Base-by-base conservation (phyloP, 2,329 filamentous ascomycete species). In the Neoascochyta sp. region DNA sequence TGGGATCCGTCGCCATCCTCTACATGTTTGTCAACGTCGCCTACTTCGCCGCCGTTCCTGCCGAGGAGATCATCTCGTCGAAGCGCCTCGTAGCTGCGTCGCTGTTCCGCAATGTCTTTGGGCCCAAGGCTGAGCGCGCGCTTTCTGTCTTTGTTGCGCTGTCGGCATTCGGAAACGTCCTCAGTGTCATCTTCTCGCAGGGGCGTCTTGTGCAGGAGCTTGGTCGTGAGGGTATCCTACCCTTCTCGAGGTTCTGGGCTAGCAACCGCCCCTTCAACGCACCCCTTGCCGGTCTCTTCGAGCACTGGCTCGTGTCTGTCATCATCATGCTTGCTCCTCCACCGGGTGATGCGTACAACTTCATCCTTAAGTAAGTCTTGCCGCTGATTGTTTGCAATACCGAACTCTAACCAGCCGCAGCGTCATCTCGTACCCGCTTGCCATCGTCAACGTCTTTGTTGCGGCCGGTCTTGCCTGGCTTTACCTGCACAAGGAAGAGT, bases 21-120 rank as follows among this genome's bases (percentile, higher is more conserved):
- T 84, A 83, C 63, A 77, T 82, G 65, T 68, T 83, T 11, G 73
- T 74, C 54, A 83, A 83, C 61, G 71, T 83, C 24, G 74, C 80
- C 29, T 83, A 82, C 61, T 82, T 82, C 44, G 76, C 78, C 5
- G 75, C 74, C 6, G 73, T 78, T 1, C 71, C 74, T 11, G 71
- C 71, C 38, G 67, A 74, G 5, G 71, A 77, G 34, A 74, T 80
- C 40, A 60, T 69, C 10, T 57, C 62, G 3, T 72, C 73, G 0
- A 75, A 74, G 11, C 68, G 70, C 13, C 69, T 76, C 2, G 69
- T 77, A 3, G 76, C 75, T 0, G 75, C 72, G 0, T 64, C 68
- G 4, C 77, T 79, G 55, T 78, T 80, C 60, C 66, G 69, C 36
- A 76, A 78, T 40, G 60, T 75, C 19, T 73, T 75, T 38, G 71